Evolutionary conservation across 2,329 filamentous ascomycete genomes (phyloP), one percentile per base, ranked within the genome.

Genomic region (Cytospora mali): DNA sequence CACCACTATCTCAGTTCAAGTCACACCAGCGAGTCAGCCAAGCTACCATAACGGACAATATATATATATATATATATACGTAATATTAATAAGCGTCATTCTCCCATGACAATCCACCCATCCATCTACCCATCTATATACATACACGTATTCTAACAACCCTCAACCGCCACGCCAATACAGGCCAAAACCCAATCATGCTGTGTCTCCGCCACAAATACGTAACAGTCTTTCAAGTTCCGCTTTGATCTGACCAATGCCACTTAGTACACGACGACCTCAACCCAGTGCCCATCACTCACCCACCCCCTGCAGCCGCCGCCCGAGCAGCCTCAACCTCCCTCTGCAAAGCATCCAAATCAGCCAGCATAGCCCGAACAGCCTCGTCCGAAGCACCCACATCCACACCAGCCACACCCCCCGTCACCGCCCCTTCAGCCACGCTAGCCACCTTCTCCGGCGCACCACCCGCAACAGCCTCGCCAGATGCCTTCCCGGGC

Each of bases 261-360:
- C 5, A 23, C n/a, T n/a, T n/a, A n/a, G n/a, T n/a, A n/a, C n/a
- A n/a, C n/a, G n/a, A 46, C 42, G n/a, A 23, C 13, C n/a, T n/a
- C n/a, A 3, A 11, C n/a, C 42, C n/a, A 3, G 10, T 18, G 21
- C 28, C 6, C 9, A 6, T 21, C 54, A 13, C n/a, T 65, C 64
- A 66, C 55, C 42, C 31, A 14, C 53, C 13, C 28, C 69, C 72
- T 39, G 71, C 73, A 52, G 75, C 76, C 67, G 75, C 75, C 9
- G 76, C 80, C 69, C 84, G 78, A 51, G 89, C 70, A 4, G 85
- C 89, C 75, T 94, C 90, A 46, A 94, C 90, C 71, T 94, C 91
- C 71, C 84, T 83, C 75, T 92, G 90, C 66, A 94, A 75, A 25
- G 87, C 86, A 53, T 85, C 84, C 61, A 94, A 75, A 72, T 93